A percentile compares a stretch with the other conserved stretches of the same genome.
phyloP scores from a whole-genome alignment of 345 rosid genomes.

The Gossypium herbaceum region DNA sequence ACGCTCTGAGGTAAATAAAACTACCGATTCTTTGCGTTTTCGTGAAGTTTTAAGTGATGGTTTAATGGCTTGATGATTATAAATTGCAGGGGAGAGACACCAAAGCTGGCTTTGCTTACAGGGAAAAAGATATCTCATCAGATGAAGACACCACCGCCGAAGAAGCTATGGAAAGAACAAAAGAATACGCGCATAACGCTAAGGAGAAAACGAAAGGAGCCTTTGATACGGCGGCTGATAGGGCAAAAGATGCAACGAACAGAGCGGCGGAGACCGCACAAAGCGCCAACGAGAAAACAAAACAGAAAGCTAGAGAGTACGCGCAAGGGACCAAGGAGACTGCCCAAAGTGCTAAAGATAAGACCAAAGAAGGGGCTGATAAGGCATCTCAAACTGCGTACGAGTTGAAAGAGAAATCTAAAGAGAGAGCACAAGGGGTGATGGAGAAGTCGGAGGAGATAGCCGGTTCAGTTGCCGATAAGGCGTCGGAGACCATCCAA shows the following conservation, averaged over 20 bases:
- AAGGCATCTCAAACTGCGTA: neutral
- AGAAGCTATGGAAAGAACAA: constrained; percentile 22
- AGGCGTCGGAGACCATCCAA: constrained; percentile 29
- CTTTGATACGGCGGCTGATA: constrained; percentile 20
- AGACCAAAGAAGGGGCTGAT: constrained; percentile 15
- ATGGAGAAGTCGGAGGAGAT: constrained; percentile 22
- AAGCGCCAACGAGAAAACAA: constrained; percentile 19
- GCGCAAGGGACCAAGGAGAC: constrained; percentile 20
- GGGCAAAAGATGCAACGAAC: constrained; percentile 22
- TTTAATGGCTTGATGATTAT: neutral
- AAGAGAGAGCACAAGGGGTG: neutral
- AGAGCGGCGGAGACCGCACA: constrained; percentile 28
- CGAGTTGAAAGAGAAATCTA: neutral
- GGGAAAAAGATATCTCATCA: constrained; percentile 1
- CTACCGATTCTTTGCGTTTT: neutral
- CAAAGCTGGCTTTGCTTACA: constrained; percentile 20
- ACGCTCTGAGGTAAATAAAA: constrained; percentile 14
- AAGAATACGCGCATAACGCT: constrained; percentile 16
- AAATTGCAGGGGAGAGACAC: constrained; percentile 23
- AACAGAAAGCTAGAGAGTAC: constrained; percentile 24
- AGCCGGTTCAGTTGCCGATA: constrained; percentile 4
- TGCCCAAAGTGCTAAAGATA: constrained; percentile 11
- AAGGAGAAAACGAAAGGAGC: constrained; percentile 27
- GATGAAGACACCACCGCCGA: constrained; percentile 12
- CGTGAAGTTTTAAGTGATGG: neutral